Conservation (phyloP, 2,329 filamentous ascomycete species). For the Pseudogymnoascus sp. region DNA sequence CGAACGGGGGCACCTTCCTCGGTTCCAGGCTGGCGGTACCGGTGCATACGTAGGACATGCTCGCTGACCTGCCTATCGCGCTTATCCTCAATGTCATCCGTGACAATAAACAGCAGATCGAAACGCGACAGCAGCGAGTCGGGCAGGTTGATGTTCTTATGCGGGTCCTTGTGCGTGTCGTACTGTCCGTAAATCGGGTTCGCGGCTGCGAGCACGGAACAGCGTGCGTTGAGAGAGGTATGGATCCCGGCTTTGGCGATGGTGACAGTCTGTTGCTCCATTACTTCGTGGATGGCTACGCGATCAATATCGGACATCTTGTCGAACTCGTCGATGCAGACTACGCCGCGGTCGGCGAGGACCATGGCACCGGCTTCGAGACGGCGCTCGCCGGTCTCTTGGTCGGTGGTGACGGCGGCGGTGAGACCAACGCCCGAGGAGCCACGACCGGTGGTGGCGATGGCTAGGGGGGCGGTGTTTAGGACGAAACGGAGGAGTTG, state of each 20-base stretch:
- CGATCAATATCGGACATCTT: slow-evolving; percentile 99
- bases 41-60: slow-evolving; percentile 94
- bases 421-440: slow-evolving; percentile 97
- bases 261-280: slow-evolving; percentile 99
- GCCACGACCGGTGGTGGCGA: slow-evolving; percentile 91
- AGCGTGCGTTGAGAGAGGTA: slow-evolving; percentile 91
- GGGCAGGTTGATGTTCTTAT: slow-evolving; percentile 95
- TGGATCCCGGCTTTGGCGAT: slow-evolving; percentile 98
- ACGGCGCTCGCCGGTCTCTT: slow-evolving; percentile 90
- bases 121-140: slow-evolving; percentile 97
- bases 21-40: slow-evolving; percentile 82
- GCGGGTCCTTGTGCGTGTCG: slow-evolving; percentile 95
- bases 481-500: slow-evolving; percentile 93
- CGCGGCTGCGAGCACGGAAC: slow-evolving; percentile 90
- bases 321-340: slow-evolving; percentile 98
- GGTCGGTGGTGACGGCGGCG: slow-evolving; percentile 90
- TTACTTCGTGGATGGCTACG: slow-evolving; percentile 98
- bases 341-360: slow-evolving; percentile 88
- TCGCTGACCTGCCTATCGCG: slow-evolving; percentile 87
- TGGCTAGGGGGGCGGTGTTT: slow-evolving; percentile 92
- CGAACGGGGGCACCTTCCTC: slow-evolving; percentile 93
- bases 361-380: slow-evolving; percentile 98
- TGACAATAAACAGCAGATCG: slow-evolving; percentile 94
- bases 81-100: slow-evolving; percentile 93
- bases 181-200: slow-evolving; percentile 99